Evolutionary conservation across 2,329 filamentous ascomycete genomes (phyloP).

Genomic region (Alternaria triticina): DNA sequence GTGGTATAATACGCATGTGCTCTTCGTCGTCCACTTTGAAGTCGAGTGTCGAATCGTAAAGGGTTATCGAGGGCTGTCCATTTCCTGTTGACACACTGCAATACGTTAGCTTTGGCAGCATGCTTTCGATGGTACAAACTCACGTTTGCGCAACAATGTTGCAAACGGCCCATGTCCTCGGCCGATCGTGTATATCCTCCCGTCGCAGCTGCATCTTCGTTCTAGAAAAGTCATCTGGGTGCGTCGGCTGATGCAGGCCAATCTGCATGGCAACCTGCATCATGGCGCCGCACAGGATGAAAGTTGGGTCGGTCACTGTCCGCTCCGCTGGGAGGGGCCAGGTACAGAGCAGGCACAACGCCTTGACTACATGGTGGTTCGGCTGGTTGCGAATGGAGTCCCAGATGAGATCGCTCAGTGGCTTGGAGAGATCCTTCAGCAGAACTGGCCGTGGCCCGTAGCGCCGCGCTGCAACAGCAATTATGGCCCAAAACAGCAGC

Average conservation of each 20-base stretch:
- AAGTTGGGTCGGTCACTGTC: constrained; percentile 79
- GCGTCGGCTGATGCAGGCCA: constrained; percentile 78
- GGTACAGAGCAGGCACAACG: constrained; percentile 77
- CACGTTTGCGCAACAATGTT: constrained; percentile 81
- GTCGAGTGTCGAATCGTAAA: constrained; percentile 75
- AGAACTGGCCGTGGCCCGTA: constrained; percentile 69
- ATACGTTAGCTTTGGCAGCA: constrained; percentile 15
- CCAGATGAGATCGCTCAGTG: constrained; percentile 75
- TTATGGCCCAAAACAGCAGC: constrained; percentile 84
- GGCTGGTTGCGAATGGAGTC: constrained; percentile 78
- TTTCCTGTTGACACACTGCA: constrained; percentile 78
- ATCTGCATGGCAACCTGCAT: constrained; percentile 87
- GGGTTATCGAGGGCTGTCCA: constrained; percentile 78
- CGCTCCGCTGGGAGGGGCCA: constrained; percentile 86
- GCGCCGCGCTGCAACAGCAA: constrained; percentile 76
- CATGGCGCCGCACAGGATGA: constrained; percentile 82
- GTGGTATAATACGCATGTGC: constrained; percentile 46
- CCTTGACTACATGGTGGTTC: constrained; percentile 82
- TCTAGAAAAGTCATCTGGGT: constrained; percentile 82
- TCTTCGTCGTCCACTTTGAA: constrained; percentile 47
- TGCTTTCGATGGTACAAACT: constrained; percentile 13
- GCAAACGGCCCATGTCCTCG: constrained; percentile 83
- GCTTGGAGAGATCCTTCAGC: constrained; percentile 69
- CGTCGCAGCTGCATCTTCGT: constrained; percentile 76
- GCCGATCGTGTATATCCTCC: constrained; percentile 78